phyloP scores from a whole-genome alignment of 768 basidiomycete genomes.

The Lactarius vividus region DNA sequence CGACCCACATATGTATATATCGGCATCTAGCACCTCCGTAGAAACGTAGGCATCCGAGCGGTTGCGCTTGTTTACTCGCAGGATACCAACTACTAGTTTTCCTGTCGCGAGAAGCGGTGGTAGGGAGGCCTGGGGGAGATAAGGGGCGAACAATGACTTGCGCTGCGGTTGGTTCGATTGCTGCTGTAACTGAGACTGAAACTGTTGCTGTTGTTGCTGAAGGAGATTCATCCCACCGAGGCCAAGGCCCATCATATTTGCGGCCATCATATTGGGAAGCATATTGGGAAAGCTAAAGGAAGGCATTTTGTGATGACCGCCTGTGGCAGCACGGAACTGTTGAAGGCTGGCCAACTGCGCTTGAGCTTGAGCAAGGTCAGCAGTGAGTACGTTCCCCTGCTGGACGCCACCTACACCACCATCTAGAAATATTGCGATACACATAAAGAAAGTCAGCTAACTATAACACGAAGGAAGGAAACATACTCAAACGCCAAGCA shows the following conservation, averaged over 20 bases:
- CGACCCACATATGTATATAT: constrained; percentile 98
- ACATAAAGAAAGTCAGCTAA: constrained; percentile 19
- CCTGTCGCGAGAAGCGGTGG: constrained; percentile 96
- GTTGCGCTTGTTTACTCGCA: constrained; percentile 98
- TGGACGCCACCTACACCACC: constrained; percentile 70
- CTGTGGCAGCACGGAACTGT: constrained; percentile 93
- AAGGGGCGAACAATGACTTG: constrained; percentile 97
- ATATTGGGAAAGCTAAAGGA: constrained; percentile 98
- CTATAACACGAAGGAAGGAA: constrained; percentile 27
- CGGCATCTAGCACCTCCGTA: constrained; percentile 96
- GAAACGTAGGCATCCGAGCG: constrained; percentile 98
- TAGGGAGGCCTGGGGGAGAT: constrained; percentile 95
- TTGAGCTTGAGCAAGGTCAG: constrained; percentile 94
- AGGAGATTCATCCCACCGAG: constrained; percentile 79
- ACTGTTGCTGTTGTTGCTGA: constrained; percentile 92
- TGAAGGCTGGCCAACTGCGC: constrained; percentile 95
- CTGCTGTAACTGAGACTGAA: constrained; percentile 94
- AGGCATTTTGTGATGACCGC: constrained; percentile 93
- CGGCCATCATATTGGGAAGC: constrained; percentile 96
- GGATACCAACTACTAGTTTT: constrained; percentile 94
- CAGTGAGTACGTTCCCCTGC: constrained; percentile 56
- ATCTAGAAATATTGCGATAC: constrained; percentile 41
- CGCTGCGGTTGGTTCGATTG: constrained; percentile 90
- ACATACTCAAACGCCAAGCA: constrained; percentile 86
- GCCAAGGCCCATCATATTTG: constrained; percentile 91